Evolutionary conservation across 371 early-diverging fungal genomes (phyloP).

Genomic region (Mortierella sp.): DNA sequence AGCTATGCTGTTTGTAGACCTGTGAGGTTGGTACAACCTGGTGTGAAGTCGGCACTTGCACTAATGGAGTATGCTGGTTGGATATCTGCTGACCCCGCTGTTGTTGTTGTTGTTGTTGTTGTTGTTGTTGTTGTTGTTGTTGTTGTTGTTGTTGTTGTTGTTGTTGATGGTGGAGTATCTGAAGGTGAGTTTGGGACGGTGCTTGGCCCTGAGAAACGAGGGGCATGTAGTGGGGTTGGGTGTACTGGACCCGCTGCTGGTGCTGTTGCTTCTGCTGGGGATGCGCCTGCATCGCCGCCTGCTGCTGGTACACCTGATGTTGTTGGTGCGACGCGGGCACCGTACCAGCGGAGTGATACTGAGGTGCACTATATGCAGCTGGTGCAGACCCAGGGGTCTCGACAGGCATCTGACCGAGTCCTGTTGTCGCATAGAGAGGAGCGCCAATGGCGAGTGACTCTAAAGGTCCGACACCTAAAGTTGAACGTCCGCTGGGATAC

Average conservation of each 20-base stretch:
- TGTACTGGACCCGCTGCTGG: conserved; percentile 14
- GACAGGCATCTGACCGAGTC: conserved; percentile 7
- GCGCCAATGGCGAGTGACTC: background rate
- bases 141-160: conserved; percentile 27
- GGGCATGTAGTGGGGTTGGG: conserved; percentile 9
- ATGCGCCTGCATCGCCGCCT: conserved; percentile 6
- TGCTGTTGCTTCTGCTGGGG: conserved; percentile 27
- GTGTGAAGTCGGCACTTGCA: background rate
- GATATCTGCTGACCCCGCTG: background rate
- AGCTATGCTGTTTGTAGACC: background rate
- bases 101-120: conserved; percentile 31
- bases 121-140: conserved; percentile 30
- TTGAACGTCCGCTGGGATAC: conserved; percentile 20
- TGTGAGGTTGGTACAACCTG: background rate
- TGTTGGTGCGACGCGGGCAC: background rate
- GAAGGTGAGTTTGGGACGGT: conserved; percentile 8
- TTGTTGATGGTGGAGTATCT: conserved; percentile 25
- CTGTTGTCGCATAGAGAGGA: background rate
- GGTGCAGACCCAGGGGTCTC: conserved; percentile 18
- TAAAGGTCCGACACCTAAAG: conserved; percentile 21
- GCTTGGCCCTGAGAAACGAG: background rate
- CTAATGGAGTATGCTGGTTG: background rate
- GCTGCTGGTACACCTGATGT: conserved; percentile 5
- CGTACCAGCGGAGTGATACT: background rate
- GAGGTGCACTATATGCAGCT: conserved; percentile 6